Percentiles rank a stretch among this genome's conserved stretches.
Conservation (phyloP, 805 yeast species). For the Metschnikowia corniflorae region DNA sequence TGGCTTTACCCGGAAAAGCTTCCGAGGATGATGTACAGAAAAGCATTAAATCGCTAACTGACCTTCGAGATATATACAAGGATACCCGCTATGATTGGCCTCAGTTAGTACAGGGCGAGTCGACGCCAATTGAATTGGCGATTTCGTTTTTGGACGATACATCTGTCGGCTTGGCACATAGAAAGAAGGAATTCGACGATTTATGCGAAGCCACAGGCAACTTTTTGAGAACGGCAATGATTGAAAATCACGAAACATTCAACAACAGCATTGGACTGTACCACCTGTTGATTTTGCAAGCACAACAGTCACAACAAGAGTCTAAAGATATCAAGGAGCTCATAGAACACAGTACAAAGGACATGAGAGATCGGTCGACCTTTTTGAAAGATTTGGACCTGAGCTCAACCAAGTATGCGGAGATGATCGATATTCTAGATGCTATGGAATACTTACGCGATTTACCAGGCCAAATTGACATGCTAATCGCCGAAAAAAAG, state of each 20-base stretch:
- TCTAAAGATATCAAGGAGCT: constrained; percentile 47
- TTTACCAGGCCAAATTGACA: constrained; percentile 63
- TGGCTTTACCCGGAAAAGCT: constrained; percentile 20
- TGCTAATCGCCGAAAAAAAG: constrained; percentile 61
- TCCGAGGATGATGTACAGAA: constrained; percentile 19
- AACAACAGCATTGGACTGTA: constrained; percentile 84
- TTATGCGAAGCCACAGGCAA: constrained; percentile 54
- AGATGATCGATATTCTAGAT: constrained; percentile 67
- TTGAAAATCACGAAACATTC: constrained; percentile 78
- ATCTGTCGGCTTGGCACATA: constrained; percentile 85
- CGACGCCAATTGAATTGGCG: constrained; percentile 85
- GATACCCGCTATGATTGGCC: constrained; percentile 45
- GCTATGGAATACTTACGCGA: constrained; percentile 58
- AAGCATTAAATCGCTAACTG: constrained; percentile 22
- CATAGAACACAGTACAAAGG: constrained; percentile 46
- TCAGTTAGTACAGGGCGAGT: constrained; percentile 37
- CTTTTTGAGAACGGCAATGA: constrained; percentile 66
- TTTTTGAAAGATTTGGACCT: constrained; percentile 61
- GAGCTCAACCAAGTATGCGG: constrained; percentile 57
- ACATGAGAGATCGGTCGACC: constrained; percentile 52
- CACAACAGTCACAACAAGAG: constrained; percentile 62
- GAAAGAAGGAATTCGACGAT: constrained; percentile 60
- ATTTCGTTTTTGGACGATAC: constrained; percentile 79
- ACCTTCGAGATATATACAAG: constrained; percentile 34
- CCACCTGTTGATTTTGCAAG: constrained; percentile 60